phyloP scores from a whole-genome alignment of 371 early-diverging fungal genomes.

The Caulochytrium protostelioides region DNA sequence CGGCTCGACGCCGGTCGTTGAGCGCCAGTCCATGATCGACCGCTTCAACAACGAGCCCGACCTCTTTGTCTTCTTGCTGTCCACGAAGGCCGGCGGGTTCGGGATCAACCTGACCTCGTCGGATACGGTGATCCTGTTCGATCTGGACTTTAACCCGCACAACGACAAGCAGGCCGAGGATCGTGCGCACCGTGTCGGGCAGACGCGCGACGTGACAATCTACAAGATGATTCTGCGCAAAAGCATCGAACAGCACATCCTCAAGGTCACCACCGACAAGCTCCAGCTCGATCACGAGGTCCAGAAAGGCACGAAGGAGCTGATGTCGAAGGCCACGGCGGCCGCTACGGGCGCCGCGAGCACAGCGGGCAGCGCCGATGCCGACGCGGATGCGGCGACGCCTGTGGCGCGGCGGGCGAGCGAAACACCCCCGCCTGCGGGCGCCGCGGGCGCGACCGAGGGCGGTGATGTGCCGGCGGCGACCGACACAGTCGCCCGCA shows the following conservation, averaged over 20 bases:
- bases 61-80: constrained; percentile 57
- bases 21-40: constrained; percentile 54
- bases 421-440: too few species aligned
- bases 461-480: too few species aligned
- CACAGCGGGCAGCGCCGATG: too few species aligned
- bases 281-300: constrained; percentile 52
- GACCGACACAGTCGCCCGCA: too few species aligned
- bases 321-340: too few species aligned
- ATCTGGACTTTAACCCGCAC: constrained; percentile 86
- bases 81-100: constrained; percentile 79
- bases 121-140: constrained; percentile 70
- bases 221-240: constrained; percentile 43
- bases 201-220: constrained; percentile 62
- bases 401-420: too few species aligned
- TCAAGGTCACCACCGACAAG: constrained; percentile 41
- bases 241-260: constrained; percentile 57
- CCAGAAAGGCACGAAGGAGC: too few species aligned
- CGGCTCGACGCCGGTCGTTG: constrained; percentile 19
- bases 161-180: constrained; percentile 76
- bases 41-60: constrained; percentile 37
- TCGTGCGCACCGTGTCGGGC: constrained; percentile 60
- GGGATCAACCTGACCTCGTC: constrained; percentile 81
- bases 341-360: too few species aligned
- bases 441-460: too few species aligned
- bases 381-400: too few species aligned